Base-by-base conservation (phyloP, 352 stramenopile species). In the Globisporangium takayamanum region DNA sequence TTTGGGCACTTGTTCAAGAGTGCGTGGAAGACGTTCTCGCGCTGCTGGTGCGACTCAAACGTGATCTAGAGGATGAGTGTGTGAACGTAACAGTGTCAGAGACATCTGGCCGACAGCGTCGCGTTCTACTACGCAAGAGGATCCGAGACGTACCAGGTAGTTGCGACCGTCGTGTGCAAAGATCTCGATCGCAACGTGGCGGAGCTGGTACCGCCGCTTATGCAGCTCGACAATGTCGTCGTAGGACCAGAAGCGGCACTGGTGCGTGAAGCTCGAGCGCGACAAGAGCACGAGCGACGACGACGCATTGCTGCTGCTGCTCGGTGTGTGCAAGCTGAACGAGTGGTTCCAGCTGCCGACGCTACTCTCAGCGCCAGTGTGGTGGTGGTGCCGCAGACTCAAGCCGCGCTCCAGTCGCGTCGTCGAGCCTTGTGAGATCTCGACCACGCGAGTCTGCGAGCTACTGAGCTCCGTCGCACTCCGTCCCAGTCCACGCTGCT, bases 171-270 rank as follows among this genome's bases (percentile, higher is more conserved):
- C 80, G 54, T 80, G 72, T 4, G 74, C 78, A 66, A 92, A 89
- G n/a, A 92, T 58, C 58, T 92, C 82, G 10, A 92, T 66, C 0
- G 80, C 80, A 42, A 92, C 78, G 42, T 89, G 82, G 3, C 77
- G 78, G 11, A 92, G 66, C 57, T 88, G 82, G 52, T 92, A 85
- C 20, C 82, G 76, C 33, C 82, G 72, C 44, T 90, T 92, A 60
- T 92, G 82, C 18, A 92, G 62, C 66, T 92, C 80, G 7, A 72
- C 69, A 26, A 92, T 78, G 53, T 89, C 79, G 15, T 89, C 80
- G 49, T 89, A 92, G 3, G 66, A 66, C 80, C 80, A 90, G 53
- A 72, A 87, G n/a, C 78, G 68, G n/a, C 80, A 89, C 42, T 87
- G 76, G 45, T 88, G 80, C 16, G 64, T 69, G 30, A 78, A 70